Conservation (phyloP, 495 filamentous ascomycete genomes). For the Aspergillus nidulans region DNA sequence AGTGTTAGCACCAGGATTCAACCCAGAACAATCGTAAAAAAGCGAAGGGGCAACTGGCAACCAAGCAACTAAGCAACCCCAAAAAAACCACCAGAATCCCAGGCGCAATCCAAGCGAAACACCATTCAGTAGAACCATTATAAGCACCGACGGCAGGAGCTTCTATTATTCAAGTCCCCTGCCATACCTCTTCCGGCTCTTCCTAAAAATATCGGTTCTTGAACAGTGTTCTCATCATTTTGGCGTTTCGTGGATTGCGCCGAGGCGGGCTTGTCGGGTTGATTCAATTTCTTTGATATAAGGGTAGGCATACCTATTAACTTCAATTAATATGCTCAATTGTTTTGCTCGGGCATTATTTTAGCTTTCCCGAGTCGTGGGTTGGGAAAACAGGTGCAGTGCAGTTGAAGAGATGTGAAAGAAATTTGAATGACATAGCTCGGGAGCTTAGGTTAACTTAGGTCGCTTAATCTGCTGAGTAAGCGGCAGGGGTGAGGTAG, state of each 20-base stretch:
- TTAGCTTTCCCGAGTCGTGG: too few species aligned
- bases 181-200: conserved; percentile 53
- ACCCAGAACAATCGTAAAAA: not conserved
- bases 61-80: conserved; percentile 3
- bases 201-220: conserved; percentile 47
- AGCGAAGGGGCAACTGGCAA: not conserved
- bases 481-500: too few species aligned
- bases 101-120: conserved; percentile 7
- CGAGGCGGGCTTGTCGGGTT: conserved; percentile 12
- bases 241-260: conserved; percentile 10
- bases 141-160: conserved; percentile 47
- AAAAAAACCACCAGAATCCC: not conserved
- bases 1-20: not conserved
- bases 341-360: too few species aligned
- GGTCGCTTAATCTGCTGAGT: conserved; percentile 5
- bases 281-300: not conserved
- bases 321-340: too few species aligned
- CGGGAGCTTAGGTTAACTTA: not conserved
- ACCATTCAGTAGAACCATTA: conserved; percentile 47
- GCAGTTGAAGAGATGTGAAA: not conserved
- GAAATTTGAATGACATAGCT: conserved; percentile 3
- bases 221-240: conserved; percentile 43
- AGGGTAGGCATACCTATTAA: not conserved
- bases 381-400: too few species aligned
- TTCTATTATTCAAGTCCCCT: conserved; percentile 6